Base-by-base conservation (phyloP, 495 filamentous ascomycete species). In the Penicillium waksmanii region DNA sequence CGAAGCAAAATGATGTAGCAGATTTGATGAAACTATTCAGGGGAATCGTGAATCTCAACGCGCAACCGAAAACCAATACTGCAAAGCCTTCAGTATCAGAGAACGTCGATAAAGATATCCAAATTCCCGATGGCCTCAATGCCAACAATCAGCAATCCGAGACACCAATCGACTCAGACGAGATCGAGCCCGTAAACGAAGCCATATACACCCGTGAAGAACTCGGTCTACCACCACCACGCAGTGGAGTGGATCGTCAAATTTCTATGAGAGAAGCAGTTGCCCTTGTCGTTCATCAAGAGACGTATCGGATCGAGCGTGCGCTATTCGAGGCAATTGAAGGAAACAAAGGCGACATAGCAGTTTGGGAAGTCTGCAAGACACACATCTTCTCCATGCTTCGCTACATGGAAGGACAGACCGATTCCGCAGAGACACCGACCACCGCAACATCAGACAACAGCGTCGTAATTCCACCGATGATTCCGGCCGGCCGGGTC, bases 361-460 rank as follows among this genome's bases (percentile, higher is more conserved):
- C 85, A 25, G 67, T 96, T 9, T 96, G 91, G 92, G 73, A 83
- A 3, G 73, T 91, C 0, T 80, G 95, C 60, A 82, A 90, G 56
- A 71, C 78, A 3, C 84, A 89, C 52, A 87, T 96, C 18, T 91
- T 91, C 65, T 77, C 82, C 1, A 74, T 91, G 66, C 76, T 87
- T 6, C 59, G 65, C 5, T 80, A 79, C 57, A 58, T 84, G 25
- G 73, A 74, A 12, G 36, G 46, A 17, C 18, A 46, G 25, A 34
- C 44, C 57, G 17, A 51, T 7, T 25, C 13, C n/a, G 5, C 47
- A 21, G 43, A 38, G 6, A 40, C 38, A 31, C 3, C 38, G 25
- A 40, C 12, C 5, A 33, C 44, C 23, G 12, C 57, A 12, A 42
- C n/a, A 12, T 3, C 33, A 11, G 8, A 38, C 2, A 33, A 40